Percentiles rank a stretch among this genome's conserved stretches.
Evolutionary conservation across 1,284 basidiomycete genomes (phyloP).

Genomic region (Rhodotorula sp.): DNA sequence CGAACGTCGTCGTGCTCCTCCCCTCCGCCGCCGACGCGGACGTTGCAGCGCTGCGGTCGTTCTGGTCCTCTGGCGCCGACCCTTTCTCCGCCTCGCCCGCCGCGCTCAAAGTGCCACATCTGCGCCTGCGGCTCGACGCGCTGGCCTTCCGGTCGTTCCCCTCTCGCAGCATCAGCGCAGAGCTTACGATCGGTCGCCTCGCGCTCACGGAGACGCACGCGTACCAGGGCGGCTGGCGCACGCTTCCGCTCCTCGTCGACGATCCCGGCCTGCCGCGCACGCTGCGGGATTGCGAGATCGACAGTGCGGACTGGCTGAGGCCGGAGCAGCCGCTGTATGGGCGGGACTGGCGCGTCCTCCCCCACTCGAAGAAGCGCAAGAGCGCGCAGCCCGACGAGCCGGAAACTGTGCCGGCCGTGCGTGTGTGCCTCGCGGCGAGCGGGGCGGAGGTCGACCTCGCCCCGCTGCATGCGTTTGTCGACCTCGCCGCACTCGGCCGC

Average conservation of each 20-base stretch:
- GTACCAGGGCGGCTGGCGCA: conserved; percentile 36
- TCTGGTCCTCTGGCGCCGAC: background rate
- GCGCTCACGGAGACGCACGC: conserved; percentile 34
- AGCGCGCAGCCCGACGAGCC: background rate
- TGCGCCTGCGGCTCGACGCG: conserved; percentile 49
- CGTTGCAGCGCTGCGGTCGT: background rate
- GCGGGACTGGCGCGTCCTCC: conserved; percentile 3
- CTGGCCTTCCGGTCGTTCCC: conserved; percentile 25
- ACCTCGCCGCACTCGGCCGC: conserved; percentile 56
- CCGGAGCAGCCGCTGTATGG: conserved; percentile 38
- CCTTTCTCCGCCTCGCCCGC: conserved; percentile 28
- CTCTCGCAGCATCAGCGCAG: conserved; percentile 32
- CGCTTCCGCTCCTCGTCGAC: conserved; percentile 11
- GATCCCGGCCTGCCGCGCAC: background rate
- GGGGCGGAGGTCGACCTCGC: conserved; percentile 52
- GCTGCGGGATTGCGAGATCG: background rate
- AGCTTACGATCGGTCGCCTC: conserved; percentile 49
- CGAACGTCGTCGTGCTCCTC: background rate
- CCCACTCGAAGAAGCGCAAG: background rate
- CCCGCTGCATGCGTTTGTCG: conserved; percentile 72
- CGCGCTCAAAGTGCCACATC: conserved; percentile 47
- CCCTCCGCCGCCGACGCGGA: too few relatives aligned
- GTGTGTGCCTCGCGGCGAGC: background rate
- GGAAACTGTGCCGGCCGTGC: background rate
- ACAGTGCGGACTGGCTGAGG: background rate